Conservation (phyloP, 805 yeast genomes). For the Zygotorulaspora chibaensis region DNA sequence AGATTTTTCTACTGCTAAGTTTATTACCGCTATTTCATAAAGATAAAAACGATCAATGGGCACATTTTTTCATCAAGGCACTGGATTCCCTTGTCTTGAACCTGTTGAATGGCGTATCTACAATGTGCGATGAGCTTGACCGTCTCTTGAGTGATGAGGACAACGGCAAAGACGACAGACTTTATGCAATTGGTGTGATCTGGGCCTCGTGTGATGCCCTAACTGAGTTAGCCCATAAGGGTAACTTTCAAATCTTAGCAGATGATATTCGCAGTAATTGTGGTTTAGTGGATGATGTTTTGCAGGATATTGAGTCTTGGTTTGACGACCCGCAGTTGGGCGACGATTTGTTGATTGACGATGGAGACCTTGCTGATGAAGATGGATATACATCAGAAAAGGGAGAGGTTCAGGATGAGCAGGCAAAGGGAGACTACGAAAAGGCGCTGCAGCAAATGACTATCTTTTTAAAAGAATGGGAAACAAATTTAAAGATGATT, state of each 20-base stretch:
- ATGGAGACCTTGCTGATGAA: conserved; percentile 29
- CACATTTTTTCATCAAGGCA: conserved; percentile 19
- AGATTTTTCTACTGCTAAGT: conserved; percentile 25
- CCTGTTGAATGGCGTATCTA: conserved; percentile 22
- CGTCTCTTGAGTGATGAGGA: conserved; percentile 16
- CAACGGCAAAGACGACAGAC: conserved; percentile 38
- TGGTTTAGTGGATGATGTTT: conserved; percentile 54
- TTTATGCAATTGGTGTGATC: conserved; percentile 59
- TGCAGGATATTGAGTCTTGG: conserved; percentile 69
- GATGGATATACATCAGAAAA: conserved; percentile 28
- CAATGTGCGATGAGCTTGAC: conserved; percentile 22
- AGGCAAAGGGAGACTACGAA: conserved; percentile 19
- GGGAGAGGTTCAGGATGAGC: conserved; percentile 32
- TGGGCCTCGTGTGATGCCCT: conserved; percentile 65
- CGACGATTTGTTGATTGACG: conserved; percentile 33
- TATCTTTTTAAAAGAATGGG: conserved; percentile 46
- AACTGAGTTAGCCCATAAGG: conserved; percentile 40
- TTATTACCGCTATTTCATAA: conserved; percentile 30
- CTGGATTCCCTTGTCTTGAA: conserved; percentile 22
- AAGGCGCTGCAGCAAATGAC: conserved; percentile 32
- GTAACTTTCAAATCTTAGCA: conserved; percentile 52
- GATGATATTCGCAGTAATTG: conserved; percentile 35
- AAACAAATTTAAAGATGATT: conserved; percentile 42
- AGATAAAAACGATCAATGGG: conserved; percentile 17
- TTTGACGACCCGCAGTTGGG: conserved; percentile 57